Evolutionary conservation across 2,329 filamentous ascomycete genomes (phyloP), one percentile per base, ranked within the genome.

Genomic region (Ciborinia camelliae): DNA sequence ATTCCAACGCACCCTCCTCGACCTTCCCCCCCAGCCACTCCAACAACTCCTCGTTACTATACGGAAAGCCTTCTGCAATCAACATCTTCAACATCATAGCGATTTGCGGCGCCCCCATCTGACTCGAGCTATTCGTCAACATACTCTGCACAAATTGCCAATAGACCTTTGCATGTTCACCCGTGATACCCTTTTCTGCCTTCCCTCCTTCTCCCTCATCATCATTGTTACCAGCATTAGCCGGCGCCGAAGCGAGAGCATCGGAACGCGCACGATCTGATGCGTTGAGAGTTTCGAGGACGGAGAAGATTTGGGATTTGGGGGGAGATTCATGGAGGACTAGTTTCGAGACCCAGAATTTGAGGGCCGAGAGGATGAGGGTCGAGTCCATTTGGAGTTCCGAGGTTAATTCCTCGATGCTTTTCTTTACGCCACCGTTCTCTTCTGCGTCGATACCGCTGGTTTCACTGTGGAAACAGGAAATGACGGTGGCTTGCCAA

Each of bases 1-100:
- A 82, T 77, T 92, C 90, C 73, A 96, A 77, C 71, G 86, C 86
- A 37, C 87, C 88, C 50, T 84, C 85, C 7, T 81, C 80, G n/a
- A 94, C 88, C 85, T 96, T 93, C 66, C 89, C 86, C 10, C 80
- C 85, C 65, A 98, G 77, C 75, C 97, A 90, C 75, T 90, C 90
- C 72, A 87, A 86, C 67, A 98, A 78, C 78, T 98, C 93, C 74
- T 97, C 93, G 73, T 91, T 91, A 67, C 89, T 91, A 83, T 92
- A 97, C 0, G 91, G 86, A 74, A 97, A 97, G 2, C 92, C 93
- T 15, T 92, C 92, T 0, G 90, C 86, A 61, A 97, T 87, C 65
- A 94, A 84, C 84, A 98, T 94, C 78, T 91, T 92, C 82, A 99
- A 83, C 91, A 98, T 97, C 89, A 93, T 96, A 10, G 87, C 84